phyloP scores from a whole-genome alignment of 164 flowering plant genomes.

The Akebia trifoliata region DNA sequence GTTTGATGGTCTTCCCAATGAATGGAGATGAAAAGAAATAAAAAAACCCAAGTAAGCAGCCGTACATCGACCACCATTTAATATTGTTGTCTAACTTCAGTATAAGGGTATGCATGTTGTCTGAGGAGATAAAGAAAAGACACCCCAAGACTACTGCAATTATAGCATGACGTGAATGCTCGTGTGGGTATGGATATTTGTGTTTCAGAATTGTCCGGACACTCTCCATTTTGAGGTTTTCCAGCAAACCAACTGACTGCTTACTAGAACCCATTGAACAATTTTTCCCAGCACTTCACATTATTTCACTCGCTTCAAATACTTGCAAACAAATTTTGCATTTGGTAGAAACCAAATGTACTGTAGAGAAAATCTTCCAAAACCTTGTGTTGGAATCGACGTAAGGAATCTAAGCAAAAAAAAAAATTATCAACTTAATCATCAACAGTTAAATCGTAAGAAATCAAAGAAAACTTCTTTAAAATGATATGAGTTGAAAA shows the following conservation, averaged over 20 bases:
- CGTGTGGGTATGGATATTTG: constrained; percentile 91
- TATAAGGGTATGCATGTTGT: constrained; percentile 86
- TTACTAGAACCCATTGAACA: constrained; percentile 39
- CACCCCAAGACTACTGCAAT: constrained; percentile 87
- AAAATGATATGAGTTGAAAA: background rate
- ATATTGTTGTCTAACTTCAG: constrained; percentile 80
- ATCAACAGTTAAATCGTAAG: background rate
- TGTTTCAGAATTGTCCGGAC: constrained; percentile 77
- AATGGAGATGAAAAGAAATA: constrained; percentile 98
- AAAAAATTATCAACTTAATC: background rate
- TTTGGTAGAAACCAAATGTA: constrained; percentile 9
- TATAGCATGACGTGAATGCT: constrained; percentile 92
- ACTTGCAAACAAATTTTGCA: constrained; percentile 13
- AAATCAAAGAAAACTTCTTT: background rate
- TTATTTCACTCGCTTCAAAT: constrained; percentile 10
- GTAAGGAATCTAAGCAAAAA: constrained; percentile 10
- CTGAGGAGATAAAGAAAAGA: constrained; percentile 92
- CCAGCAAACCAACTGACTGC: constrained; percentile 47
- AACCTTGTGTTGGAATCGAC: constrained; percentile 10
- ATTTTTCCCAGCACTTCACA: background rate
- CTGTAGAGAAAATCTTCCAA: constrained; percentile 7
- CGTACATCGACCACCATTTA: constrained; percentile 99
- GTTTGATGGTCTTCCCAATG: constrained; percentile 86
- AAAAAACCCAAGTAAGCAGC: constrained; percentile 88
- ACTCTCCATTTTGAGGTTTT: constrained; percentile 73